Base-by-base conservation (phyloP, 148 eudicot species). In the Amaranthus palmeri region DNA sequence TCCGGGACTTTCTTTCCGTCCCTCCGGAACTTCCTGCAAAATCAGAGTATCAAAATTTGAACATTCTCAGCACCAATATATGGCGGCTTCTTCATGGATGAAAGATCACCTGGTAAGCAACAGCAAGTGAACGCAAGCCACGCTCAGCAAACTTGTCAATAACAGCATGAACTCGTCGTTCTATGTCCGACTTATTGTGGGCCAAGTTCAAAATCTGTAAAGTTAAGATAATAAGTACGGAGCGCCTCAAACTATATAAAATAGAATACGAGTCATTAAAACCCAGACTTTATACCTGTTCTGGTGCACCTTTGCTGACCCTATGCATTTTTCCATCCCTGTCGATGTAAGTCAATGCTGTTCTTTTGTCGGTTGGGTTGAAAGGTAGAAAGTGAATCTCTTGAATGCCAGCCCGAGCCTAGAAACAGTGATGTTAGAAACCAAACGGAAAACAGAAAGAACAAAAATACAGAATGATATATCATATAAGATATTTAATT, bases 221-320 rank as follows among this genome's bases (percentile, higher is more conserved):
- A 61, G n/a, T 10, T 67, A 36, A 72, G 54, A 15, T n/a, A 68
- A 15, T 53, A 48, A 57, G 73, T 60, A 74, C 68, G 54, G 71
- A 7, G 40, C 3, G 50, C 25, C 46, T 40, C 4, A 42, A 41
- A 36, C 46, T 52, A 46, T 54, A 53, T n/a, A 50, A 4, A 41
- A 10, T n/a, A 50, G 7, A 41, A 10, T 36, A 49, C 65, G 12
- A 9, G 36, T 7, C 7, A 36, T 44, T 41, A 41, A n/a, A 57
- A 65, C 53, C 14, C 57, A 9, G 18, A 11, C 12, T 69, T 17
- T 41, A 62, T 86, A 95, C 99, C 96, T 95, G 99, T 83, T 95
- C 99, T 1, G 99, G 99, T 72, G 99, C 99, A 74, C 99, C 99
- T 92, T 95, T 95, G 83, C 99, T 95, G 71, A 91, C 99, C 65